Evolutionary conservation across 306 rosid genomes (phyloP).

Genomic region (Comarum palustre): DNA sequence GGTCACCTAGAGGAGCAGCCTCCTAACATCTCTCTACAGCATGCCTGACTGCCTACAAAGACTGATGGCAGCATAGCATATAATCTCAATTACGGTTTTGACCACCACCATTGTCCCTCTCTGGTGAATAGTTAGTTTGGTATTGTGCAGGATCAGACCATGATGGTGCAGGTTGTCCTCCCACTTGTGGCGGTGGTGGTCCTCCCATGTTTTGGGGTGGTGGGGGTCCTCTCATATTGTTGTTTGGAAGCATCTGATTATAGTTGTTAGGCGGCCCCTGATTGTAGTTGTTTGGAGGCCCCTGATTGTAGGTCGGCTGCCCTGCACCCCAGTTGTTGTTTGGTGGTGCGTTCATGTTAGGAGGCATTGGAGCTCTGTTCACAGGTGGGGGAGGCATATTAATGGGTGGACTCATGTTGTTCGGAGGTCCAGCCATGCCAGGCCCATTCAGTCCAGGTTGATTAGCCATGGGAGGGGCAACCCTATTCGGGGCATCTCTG

Average conservation of each 20-base stretch:
- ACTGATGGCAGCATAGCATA: conserved; percentile 14
- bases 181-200: conserved; percentile 6
- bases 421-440: conserved; percentile 33
- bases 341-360: conserved; percentile 16
- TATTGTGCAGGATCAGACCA: conserved; percentile 39
- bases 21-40: conserved; percentile 14
- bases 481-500: conserved; percentile 54
- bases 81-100: conserved; percentile 35
- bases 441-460: conserved; percentile 31
- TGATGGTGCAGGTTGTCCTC: conserved; percentile 34
- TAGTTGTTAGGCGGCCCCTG: not conserved
- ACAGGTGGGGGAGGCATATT: conserved; percentile 7
- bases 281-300: conserved; percentile 16
- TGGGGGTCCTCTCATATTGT: conserved; percentile 28
- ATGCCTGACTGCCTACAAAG: conserved; percentile 35
- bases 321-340: conserved; percentile 8
- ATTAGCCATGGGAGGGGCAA: conserved; percentile 40
- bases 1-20: conserved; percentile 4
- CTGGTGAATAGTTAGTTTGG: conserved; percentile 36
- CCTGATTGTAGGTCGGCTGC: conserved; percentile 17
- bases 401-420: conserved; percentile 9
- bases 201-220: not conserved
- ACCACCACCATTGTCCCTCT: conserved; percentile 34
- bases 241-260: conserved; percentile 33
- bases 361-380: not conserved